A percentile compares a stretch with the other conserved stretches of the same genome.
Conservation (phyloP, 257 asterid genomes). For the Nemophila menziesii region DNA sequence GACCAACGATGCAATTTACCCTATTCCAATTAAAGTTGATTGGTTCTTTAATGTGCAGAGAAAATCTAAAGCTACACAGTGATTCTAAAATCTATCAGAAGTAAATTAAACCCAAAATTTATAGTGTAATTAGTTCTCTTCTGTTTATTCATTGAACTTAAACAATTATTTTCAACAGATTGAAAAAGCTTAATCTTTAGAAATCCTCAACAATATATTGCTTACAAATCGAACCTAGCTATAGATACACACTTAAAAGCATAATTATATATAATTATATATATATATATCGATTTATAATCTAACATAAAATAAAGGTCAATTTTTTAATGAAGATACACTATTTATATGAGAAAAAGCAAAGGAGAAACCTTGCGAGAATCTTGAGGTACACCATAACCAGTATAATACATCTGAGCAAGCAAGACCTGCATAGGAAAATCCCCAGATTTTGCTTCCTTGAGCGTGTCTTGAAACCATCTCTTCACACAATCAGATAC, state of each 20-base stretch:
- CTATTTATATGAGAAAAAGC: not conserved
- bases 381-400: constrained; percentile 54
- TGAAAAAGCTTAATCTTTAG: not conserved
- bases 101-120: not conserved
- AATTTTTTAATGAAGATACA: no score
- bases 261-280: no score
- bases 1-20: not conserved
- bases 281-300: no score
- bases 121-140: not conserved
- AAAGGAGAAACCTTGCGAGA: constrained; percentile 33
- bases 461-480: constrained; percentile 67
- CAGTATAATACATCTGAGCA: constrained; percentile 57
- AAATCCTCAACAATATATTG: no score
- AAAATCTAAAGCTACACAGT: not conserved
- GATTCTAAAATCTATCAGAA: not conserved
- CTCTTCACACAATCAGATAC: constrained; percentile 55
- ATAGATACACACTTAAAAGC: not conserved
- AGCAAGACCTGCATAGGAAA: constrained; percentile 64
- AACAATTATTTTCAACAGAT: not conserved
- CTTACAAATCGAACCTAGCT: not conserved
- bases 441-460: constrained; percentile 66
- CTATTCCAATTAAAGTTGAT: no score
- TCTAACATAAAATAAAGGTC: no score
- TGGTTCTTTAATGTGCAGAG: not conserved
- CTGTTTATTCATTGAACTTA: not conserved